Base-by-base conservation (phyloP, 345 rosid species). In the Populus euphratica region DNA sequence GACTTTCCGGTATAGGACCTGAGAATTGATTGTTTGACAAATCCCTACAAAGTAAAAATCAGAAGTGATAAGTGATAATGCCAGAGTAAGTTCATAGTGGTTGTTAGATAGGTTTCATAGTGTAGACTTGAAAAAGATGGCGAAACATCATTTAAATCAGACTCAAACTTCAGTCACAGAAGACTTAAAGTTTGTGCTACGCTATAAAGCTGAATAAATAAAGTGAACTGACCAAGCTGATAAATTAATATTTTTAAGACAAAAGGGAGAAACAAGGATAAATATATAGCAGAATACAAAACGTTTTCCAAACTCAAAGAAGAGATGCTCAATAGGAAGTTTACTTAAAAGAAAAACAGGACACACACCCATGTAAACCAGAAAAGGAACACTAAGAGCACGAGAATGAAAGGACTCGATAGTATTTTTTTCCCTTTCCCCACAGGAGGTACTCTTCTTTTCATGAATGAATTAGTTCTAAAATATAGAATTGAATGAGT, bases 1-100 rank as follows among this genome's bases (percentile, higher is more conserved):
- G 85, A 84, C 95, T 92, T 79, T 89, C 93, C 27, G 98, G 97
- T 88, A 96, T 92, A 68, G 89, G 82, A 52, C 99, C 99, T 1
- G 92, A 74, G 78, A 93, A 83, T 82, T 88, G 90, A 85, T 96
- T 96, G 75, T 89, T 80, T 54, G 98, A 92, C 78, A 96, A 89
- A 83, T 96, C 99, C 85, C 99, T 93, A 82, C 78, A 76, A 83
- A 56, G 63, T 29, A 75, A 13, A 72, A 69, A 73, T 31, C 20
- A 10, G 68, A 77, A 38, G 50, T 44, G 38, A 10, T 50, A 35
- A 36, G 50, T 16, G 39, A 68, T 27, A 69, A 11, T 23, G 39
- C 27, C 36, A 36, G 18, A n/a, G 64, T 7, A 31, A 65, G 71
- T n/a, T 21, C n/a, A 21, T n/a, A 23, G 38, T n/a, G 21, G 17